phyloP scores from a whole-genome alignment of 2,329 filamentous ascomycete genomes.

The Aspergillus fumigatus region DNA sequence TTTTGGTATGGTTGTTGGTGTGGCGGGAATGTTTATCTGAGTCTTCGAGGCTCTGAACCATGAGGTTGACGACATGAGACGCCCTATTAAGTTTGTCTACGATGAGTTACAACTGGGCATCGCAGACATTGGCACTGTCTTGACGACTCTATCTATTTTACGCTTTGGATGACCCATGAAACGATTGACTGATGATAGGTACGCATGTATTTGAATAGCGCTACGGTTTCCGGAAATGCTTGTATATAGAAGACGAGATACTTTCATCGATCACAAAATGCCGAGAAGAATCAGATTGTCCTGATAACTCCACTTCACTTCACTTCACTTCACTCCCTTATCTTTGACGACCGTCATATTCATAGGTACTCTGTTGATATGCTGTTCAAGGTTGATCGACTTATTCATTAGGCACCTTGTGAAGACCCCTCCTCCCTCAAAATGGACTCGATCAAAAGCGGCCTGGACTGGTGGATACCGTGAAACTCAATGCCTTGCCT shows the following conservation, averaged over 20 bases:
- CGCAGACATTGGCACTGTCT: conserved; percentile 3
- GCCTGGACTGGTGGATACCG: background rate
- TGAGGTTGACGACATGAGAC: conserved; percentile 10
- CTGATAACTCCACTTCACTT: background rate
- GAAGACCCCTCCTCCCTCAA: background rate
- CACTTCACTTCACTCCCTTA: background rate
- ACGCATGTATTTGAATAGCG: background rate
- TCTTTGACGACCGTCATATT: background rate
- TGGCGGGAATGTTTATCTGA: conserved; percentile 42
- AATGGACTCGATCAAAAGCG: background rate
- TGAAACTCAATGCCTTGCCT: background rate
- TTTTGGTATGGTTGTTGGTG: conserved; percentile 41
- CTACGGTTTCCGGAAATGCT: background rate
- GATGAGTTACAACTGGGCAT: background rate
- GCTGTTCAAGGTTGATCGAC: background rate
- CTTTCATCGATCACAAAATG: background rate
- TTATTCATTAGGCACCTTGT: background rate
- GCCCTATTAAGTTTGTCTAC: background rate
- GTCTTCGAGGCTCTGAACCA: background rate
- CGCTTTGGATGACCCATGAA: background rate
- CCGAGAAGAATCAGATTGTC: background rate
- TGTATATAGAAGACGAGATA: background rate
- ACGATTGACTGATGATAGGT: conserved; percentile 4
- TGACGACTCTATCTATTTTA: conserved; percentile 6
- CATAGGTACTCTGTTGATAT: background rate